Evolutionary conservation across 352 stramenopile species (phyloP).

Genomic region (Phytophthora fragariaefolia): DNA sequence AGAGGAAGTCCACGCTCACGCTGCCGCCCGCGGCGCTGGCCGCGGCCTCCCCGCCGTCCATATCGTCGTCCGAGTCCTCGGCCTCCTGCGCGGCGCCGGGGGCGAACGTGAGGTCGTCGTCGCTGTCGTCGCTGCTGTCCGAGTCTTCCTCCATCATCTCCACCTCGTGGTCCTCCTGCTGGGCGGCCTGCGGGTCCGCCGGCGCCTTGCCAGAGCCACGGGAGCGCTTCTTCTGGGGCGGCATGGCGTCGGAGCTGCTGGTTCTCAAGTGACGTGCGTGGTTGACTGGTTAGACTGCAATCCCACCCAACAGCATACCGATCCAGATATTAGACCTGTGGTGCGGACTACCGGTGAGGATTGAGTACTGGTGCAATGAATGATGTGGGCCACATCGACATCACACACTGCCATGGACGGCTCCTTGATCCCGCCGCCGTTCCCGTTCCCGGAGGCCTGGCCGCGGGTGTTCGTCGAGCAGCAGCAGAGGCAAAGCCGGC

Average conservation of each 20-base stretch:
- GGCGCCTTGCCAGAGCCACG: constrained; percentile 32
- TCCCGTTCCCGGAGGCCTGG: constrained; percentile 81
- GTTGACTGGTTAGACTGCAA: not conserved
- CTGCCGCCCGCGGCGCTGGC: constrained; percentile 34
- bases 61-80: constrained; percentile 65
- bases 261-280: constrained; percentile 3
- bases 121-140: constrained; percentile 52
- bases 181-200: constrained; percentile 17
- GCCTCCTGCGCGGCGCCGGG: constrained; percentile 40
- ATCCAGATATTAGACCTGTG: not conserved
- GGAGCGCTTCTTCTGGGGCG: constrained; percentile 45
- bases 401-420: constrained; percentile 26
- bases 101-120: constrained; percentile 71
- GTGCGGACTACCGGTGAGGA: not conserved
- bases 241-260: constrained; percentile 27
- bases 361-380: too few species aligned
- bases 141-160: constrained; percentile 62
- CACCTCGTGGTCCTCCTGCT: constrained; percentile 35
- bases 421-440: constrained; percentile 73
- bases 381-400: not conserved
- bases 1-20: constrained; percentile 86
- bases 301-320: too few species aligned
- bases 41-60: constrained; percentile 57
- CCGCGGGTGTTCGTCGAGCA: constrained; percentile 46
- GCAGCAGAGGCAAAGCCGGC: constrained; percentile 29